Base-by-base conservation (phyloP, 1,284 basidiomycete species). In the Melampsora larici-populina region DNA sequence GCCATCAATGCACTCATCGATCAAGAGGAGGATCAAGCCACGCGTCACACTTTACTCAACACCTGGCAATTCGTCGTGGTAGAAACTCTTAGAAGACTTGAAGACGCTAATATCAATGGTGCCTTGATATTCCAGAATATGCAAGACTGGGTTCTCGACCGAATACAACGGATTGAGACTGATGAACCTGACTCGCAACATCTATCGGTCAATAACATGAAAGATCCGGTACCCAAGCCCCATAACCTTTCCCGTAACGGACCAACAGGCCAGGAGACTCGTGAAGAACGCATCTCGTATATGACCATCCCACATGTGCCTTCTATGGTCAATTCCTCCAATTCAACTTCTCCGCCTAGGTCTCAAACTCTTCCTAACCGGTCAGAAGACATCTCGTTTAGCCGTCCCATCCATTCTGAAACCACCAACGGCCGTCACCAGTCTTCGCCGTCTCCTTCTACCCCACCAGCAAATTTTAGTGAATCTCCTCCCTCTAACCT, bases 111-210 rank as follows among this genome's bases (percentile, higher is more conserved):
- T 33, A 26, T 46, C 51, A 58, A 36, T 67, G 72, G 48, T 17
- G 55, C 66, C 24, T 24, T 55, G 29, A 40, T 76, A 36, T 76
- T 76, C 24, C 51, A 43, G 11, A 69, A 76, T 40, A 33, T 76
- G 29, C 74, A 76, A 51, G 51, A 69, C 26, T 76, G 74, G 74
- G 24, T 76, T 3, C 33, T 76, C 8, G 74, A 76, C 49, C 74
- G 51, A 17, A 46, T 76, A 33, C 72, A 33, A 29, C 58, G 33
- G 17, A 66, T 75, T 49, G 66, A 63, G 26, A 29, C 71, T 40
- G 33, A 65, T 26, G 26, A 46, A 24, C 64, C 49, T 36, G 24
- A 49, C 55, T 63, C 21, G 26, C 48, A 24, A 48, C 49, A 29
- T 29, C 29, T 18, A 73, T 55, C 51, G 48, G 33, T 51, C 64